Percentiles rank a stretch among this genome's conserved stretches.
Conservation (phyloP, 345 rosid species). For the Aethionema arabicum region DNA sequence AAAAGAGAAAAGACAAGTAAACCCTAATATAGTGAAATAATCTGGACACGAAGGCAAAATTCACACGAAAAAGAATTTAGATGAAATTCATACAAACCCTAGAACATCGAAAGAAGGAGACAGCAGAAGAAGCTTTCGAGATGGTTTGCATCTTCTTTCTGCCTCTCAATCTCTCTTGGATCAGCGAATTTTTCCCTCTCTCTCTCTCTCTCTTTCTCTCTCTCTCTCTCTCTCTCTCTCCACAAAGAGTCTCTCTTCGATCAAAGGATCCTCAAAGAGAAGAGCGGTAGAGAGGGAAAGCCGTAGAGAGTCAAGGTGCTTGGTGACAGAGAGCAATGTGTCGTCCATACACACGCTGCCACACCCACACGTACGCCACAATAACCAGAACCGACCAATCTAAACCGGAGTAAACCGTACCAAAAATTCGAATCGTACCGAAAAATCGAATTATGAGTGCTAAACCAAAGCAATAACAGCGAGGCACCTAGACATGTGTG, state of each 20-base stretch:
- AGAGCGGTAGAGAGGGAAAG: slow-evolving; percentile 15
- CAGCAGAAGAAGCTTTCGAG: slow-evolving; percentile 66
- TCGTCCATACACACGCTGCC: neutral
- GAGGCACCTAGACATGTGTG: slow-evolving; percentile 26
- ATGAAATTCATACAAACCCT: slow-evolving; percentile 43
- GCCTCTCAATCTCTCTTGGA: neutral
- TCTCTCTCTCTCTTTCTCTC: neutral
- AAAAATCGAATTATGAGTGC: neutral
- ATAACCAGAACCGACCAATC: neutral
- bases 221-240: neutral
- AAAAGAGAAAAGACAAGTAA: neutral
- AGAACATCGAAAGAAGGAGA: slow-evolving; percentile 69
- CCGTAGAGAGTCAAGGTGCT: slow-evolving; percentile 17
- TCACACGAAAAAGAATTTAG: neutral
- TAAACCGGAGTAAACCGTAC: slow-evolving; percentile 2
- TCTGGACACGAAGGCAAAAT: neutral
- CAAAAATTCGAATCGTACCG: neutral
- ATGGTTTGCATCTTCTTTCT: slow-evolving; percentile 55
- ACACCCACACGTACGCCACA: neutral
- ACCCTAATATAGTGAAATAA: neutral
- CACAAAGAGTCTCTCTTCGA: slow-evolving; percentile 15
- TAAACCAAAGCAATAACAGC: slow-evolving; percentile 13
- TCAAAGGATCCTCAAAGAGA: slow-evolving; percentile 23
- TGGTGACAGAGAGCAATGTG: slow-evolving; percentile 10
- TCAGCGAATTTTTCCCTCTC: slow-evolving; percentile 9